These are phyloP conservation scores for Pythium sukuiense DNA, from an alignment of 352 stramenopile species.

Conservation along the genomic window DNA sequence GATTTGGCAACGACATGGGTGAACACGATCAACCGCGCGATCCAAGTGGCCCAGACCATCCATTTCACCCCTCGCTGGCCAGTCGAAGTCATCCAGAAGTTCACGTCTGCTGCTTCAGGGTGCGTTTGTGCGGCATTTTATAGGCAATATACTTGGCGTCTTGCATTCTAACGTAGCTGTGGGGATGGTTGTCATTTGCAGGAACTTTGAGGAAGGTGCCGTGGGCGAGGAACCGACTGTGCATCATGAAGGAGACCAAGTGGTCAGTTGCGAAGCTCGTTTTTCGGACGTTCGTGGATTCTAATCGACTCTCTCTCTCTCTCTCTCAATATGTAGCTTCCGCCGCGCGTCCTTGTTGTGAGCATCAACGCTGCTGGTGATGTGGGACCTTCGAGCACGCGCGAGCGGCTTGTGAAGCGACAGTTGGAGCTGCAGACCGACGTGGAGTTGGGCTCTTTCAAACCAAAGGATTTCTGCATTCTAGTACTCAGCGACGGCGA, in stretches of 20 bases:
- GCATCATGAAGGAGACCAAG: neutral
- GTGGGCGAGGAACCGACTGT: conserved; percentile 13
- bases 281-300: neutral
- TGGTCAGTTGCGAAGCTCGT: conserved; percentile 8
- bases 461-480: conserved; percentile 61
- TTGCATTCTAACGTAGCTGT: neutral
- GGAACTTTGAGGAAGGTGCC: conserved; percentile 26
- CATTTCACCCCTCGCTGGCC: conserved; percentile 69
- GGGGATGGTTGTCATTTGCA: neutral
- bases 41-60: conserved; percentile 67
- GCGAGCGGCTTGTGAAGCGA: conserved; percentile 63
- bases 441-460: conserved; percentile 50
- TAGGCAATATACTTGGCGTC: neutral
- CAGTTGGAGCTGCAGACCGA: conserved; percentile 57
- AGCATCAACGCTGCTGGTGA: conserved; percentile 44
- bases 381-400: conserved; percentile 21
- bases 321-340: neutral
- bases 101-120: conserved; percentile 65
- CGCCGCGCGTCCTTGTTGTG: conserved; percentile 42
- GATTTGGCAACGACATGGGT: conserved; percentile 75
- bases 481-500: conserved; percentile 74
- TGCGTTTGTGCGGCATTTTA: conserved; percentile 23
- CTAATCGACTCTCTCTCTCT: too few relatives aligned
- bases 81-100: conserved; percentile 70
- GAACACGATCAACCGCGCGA: conserved; percentile 75